Evolutionary conservation across 2,329 filamentous ascomycete genomes (phyloP).

Genomic region (Aspergillus caelatus): DNA sequence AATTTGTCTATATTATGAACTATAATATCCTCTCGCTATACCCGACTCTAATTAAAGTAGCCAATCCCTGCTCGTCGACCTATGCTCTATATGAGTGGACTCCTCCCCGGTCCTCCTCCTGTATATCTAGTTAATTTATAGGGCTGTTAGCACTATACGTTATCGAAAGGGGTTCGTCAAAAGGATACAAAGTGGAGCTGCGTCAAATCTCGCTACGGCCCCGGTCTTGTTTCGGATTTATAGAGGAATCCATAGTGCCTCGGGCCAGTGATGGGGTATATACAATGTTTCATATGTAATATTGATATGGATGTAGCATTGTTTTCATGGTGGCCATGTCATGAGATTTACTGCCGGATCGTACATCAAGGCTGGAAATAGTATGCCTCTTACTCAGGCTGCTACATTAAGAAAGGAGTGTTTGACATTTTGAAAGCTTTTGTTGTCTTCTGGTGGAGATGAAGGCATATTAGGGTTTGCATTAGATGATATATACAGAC

Average conservation of each 20-base stretch:
- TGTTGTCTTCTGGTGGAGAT: background rate
- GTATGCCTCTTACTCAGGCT: background rate
- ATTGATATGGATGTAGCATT: background rate
- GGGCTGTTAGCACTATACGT: background rate
- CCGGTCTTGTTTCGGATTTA: background rate
- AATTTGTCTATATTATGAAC: background rate
- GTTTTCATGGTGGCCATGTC: background rate
- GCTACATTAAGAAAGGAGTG: background rate
- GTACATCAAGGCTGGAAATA: background rate
- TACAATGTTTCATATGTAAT: background rate
- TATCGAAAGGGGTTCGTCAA: background rate
- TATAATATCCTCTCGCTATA: background rate
- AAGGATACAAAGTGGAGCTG: background rate
- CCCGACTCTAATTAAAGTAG: background rate
- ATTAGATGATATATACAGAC: background rate
- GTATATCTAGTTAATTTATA: slow-evolving; percentile 2
- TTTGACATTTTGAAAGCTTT: no score
- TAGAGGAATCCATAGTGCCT: background rate
- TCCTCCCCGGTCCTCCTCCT: background rate
- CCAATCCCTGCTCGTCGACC: background rate
- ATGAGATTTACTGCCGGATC: background rate
- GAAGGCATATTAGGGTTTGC: background rate
- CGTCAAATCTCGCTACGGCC: background rate
- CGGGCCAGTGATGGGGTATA: background rate
- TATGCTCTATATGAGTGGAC: background rate